phyloP scores from a whole-genome alignment of 2,329 filamentous ascomycete species.

The Parastagonospora avenae region DNA sequence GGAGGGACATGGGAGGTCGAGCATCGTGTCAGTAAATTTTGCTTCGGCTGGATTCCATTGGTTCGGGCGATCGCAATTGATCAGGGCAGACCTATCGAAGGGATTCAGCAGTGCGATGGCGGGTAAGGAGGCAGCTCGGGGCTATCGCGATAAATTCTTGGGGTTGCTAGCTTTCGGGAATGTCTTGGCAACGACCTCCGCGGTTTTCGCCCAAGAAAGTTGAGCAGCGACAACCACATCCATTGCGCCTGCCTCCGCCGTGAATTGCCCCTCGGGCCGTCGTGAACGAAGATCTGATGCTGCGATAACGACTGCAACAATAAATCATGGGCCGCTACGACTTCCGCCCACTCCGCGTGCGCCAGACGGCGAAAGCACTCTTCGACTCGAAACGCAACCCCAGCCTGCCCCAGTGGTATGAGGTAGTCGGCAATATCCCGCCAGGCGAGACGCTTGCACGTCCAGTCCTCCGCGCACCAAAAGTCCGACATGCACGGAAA shows the following conservation, averaged over 20 bases:
- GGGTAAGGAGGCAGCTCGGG: conserved; percentile 5
- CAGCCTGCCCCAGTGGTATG: conserved; percentile 61
- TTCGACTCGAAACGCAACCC: conserved; percentile 51
- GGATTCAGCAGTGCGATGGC: conserved; percentile 1
- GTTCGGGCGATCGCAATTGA: conserved; percentile 3
- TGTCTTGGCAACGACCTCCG: conserved; percentile 20
- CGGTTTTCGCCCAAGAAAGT: conserved; percentile 40
- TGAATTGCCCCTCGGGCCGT: background rate
- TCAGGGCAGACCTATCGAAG: conserved; percentile 24
- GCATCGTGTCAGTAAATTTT: conserved; percentile 59
- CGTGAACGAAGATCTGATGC: background rate
- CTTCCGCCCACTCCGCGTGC: conserved; percentile 58
- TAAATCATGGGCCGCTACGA: conserved; percentile 58
- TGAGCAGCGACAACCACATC: conserved; percentile 3
- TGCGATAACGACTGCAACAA: background rate
- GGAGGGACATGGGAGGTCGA: conserved; percentile 67
- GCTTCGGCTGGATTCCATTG: conserved; percentile 22
- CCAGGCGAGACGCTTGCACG: conserved; percentile 65
- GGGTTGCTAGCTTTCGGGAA: conserved; percentile 17
- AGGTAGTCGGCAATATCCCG: conserved; percentile 61
- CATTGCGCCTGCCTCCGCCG: conserved; percentile 5
- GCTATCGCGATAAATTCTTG: conserved; percentile 1
- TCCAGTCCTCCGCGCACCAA: conserved; percentile 56
- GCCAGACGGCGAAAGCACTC: conserved; percentile 57
- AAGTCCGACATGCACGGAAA: conserved; percentile 53